A percentile compares a stretch with the other conserved stretches of the same genome.
phyloP scores from a whole-genome alignment of 208 protist species.

The Acanthamoeba lenticulata region DNA sequence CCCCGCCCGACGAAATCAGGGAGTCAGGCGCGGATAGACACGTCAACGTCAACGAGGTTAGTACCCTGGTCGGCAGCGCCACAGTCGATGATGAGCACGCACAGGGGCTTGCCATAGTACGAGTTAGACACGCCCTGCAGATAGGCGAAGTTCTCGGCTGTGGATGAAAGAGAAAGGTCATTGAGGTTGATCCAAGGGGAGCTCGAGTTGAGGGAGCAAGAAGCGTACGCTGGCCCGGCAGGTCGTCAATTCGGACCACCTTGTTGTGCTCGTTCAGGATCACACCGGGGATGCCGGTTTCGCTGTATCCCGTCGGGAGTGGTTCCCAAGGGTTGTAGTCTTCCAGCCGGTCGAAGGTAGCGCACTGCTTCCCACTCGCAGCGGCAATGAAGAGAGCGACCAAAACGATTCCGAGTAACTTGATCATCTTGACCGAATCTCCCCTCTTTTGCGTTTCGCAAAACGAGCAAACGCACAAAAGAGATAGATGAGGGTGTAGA shows the following conservation, averaged over 20 bases:
- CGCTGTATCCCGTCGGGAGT: not conserved
- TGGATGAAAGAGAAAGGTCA: not conserved
- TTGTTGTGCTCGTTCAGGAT: constrained; percentile 49
- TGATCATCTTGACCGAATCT: not conserved
- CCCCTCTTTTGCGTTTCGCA: not conserved
- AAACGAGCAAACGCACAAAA: not conserved
- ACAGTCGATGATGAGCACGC: constrained; percentile 1
- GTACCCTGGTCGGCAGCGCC: not conserved
- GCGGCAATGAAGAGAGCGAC: not conserved
- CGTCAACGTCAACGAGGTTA: not conserved
- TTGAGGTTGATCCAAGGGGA: not conserved
- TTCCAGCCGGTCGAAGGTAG: not conserved
- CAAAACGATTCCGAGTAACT: not conserved
- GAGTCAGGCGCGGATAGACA: not conserved
- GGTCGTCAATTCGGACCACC: not conserved
- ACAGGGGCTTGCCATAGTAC: constrained; percentile 2
- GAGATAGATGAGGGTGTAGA: not conserved
- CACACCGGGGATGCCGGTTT: not conserved
- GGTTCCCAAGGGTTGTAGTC: not conserved
- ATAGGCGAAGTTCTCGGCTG: constrained; percentile 22
- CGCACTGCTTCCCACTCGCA: not conserved
- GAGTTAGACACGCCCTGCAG: not conserved
- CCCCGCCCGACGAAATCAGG: not conserved
- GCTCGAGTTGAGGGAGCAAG: not conserved
- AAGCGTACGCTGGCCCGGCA: not conserved